Evolutionary conservation across 441 rosid species (phyloP), one percentile per base, ranked within the genome.

Genomic region (Populus tomentosa): DNA sequence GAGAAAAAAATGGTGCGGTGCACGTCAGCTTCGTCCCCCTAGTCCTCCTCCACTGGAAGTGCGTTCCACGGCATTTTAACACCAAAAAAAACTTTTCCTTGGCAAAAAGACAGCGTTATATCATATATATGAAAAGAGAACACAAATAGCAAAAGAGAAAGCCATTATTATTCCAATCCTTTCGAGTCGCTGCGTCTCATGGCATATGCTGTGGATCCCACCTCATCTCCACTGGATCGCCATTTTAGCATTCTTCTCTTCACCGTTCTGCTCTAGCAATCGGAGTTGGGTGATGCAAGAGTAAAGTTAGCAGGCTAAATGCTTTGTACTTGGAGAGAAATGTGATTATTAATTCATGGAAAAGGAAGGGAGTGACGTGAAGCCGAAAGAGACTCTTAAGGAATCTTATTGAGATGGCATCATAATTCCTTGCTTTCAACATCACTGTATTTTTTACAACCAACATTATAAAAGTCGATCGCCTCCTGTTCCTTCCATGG

Each of bases 11-110:
- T 73, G 79, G 87, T 90, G 94, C 86, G 91, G 28, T 65, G 88
- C 92, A 83, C 92, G 92, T 87, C 91, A 87, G 88, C 85, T 69
- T 78, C 68, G 75, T 71, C 76, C 78, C 24, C 74, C 56, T 28
- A 77, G 87, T 78, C 91, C 88, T 89, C 88, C 87, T 73, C 91
- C 92, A 67, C 78, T 75, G 89, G 91, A 89, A 85, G 91, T 89
- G 93, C 89, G 89, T 86, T 89, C 93, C 90, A 89, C 89, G 91
- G 81, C 91, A 85, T 84, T 87, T 74, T 30, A 74, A 21, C 74
- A 0, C 75, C 40, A 35, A 28, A 33, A 21, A 5, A 5, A 2
- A 11, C 36, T 21, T n/a, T 32, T 24, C 64, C 36, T 21, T 46
- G 28, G 10, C 65, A 62, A 10, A 61, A 62, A 62, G 65, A 21